These are phyloP conservation scores for Cordyceps cateniannulata DNA, from an alignment of 2,329 filamentous ascomycete species.

Conservation along the genomic window DNA sequence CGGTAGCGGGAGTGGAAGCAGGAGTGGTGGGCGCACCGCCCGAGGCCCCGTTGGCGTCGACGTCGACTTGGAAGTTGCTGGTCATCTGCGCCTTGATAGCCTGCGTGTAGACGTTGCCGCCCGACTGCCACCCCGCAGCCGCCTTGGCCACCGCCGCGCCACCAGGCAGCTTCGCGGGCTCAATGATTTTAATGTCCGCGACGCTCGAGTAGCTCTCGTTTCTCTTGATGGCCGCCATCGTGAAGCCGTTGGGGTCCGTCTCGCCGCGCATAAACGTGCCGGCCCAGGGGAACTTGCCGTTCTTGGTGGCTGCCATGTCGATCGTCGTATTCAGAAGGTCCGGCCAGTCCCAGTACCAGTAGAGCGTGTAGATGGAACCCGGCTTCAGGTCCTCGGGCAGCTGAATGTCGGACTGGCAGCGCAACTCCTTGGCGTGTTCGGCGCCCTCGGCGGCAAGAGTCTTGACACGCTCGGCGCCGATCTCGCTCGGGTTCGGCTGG, in stretches of 20 bases:
- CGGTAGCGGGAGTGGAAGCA: constrained; percentile 9
- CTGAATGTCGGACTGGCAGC: constrained; percentile 76
- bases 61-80: constrained; percentile 38
- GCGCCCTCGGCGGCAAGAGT: constrained; percentile 48
- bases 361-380: constrained; percentile 68
- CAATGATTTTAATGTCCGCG: constrained; percentile 33
- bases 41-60: constrained; percentile 21
- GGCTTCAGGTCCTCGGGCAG: constrained; percentile 60
- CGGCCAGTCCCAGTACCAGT: constrained; percentile 97
- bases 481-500: constrained; percentile 58
- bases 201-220: constrained; percentile 38
- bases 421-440: constrained; percentile 53
- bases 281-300: constrained; percentile 37
- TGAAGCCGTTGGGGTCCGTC: constrained; percentile 30
- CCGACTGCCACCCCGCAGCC: constrained; percentile 25
- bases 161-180: not conserved
- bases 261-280: constrained; percentile 34
- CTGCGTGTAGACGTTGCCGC: constrained; percentile 35
- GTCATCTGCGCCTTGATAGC: constrained; percentile 40
- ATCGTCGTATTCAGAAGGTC: constrained; percentile 43
- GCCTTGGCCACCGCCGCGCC: constrained; percentile 15
- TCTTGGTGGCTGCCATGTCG: constrained; percentile 32
- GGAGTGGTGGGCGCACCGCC: constrained; percentile 11
- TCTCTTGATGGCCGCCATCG: constrained; percentile 25
- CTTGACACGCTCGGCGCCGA: constrained; percentile 53